phyloP scores from a whole-genome alignment of 495 filamentous ascomycete species.

The Podospora didyma region DNA sequence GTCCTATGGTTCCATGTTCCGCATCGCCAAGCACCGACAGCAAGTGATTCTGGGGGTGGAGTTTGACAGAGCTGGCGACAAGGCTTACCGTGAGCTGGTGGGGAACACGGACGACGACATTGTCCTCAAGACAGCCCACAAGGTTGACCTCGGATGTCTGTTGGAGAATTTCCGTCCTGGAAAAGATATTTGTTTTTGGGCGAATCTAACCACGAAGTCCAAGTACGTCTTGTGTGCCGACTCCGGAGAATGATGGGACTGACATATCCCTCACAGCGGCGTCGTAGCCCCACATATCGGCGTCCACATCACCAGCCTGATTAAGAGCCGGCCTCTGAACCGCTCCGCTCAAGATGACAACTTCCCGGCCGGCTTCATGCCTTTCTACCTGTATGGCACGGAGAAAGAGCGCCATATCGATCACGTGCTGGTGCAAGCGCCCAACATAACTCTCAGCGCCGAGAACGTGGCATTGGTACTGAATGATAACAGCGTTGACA shows the following conservation, averaged over 20 bases:
- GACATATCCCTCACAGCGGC: background rate
- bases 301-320: slow-evolving; percentile 16
- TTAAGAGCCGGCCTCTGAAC: slow-evolving; percentile 6
- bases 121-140: slow-evolving; percentile 10
- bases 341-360: slow-evolving; percentile 19
- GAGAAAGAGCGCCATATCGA: slow-evolving; percentile 7
- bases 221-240: no score
- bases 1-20: slow-evolving; percentile 14
- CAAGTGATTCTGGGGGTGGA: slow-evolving; percentile 11
- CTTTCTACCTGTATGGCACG: slow-evolving; percentile 46
- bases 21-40: slow-evolving; percentile 18
- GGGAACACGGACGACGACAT: slow-evolving; percentile 12
- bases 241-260: background rate
- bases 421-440: slow-evolving; percentile 9
- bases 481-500: background rate
- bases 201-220: slow-evolving; percentile 3
- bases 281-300: background rate
- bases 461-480: background rate
- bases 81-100: slow-evolving; percentile 5
- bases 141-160: slow-evolving; percentile 6
- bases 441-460: slow-evolving; percentile 1
- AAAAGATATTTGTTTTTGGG: background rate
- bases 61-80: background rate
- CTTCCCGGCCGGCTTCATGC: slow-evolving; percentile 33
- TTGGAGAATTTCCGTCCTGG: background rate